These are phyloP conservation scores for Pseudogymnoascus destructans DNA, from an alignment of 2,329 filamentous ascomycete genomes.

Conservation along the genomic window DNA sequence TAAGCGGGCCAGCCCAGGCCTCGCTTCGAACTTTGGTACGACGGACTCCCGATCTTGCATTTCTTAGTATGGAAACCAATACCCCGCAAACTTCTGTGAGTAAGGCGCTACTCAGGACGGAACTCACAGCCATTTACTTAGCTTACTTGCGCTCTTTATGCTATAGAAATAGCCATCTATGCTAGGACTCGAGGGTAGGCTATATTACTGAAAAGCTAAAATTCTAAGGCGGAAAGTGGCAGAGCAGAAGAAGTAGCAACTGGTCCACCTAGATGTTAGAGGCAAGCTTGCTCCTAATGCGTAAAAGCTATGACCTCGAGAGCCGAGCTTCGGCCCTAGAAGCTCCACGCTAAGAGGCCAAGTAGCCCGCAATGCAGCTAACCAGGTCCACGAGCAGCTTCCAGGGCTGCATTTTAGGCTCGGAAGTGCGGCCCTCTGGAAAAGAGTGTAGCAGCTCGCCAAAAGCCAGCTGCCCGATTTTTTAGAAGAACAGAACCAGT, in stretches of 20 bases:
- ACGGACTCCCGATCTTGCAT: not conserved
- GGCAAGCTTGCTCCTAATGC: not conserved
- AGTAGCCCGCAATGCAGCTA: too few species aligned
- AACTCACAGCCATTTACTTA: not conserved
- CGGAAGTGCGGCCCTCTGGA: not conserved
- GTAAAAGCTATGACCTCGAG: not conserved
- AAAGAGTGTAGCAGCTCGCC: not conserved
- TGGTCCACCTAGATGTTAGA: not conserved
- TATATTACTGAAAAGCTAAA: not conserved
- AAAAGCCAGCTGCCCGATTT: not conserved
- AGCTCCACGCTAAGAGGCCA: not conserved
- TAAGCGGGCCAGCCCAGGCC: not conserved
- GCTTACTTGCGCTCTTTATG: not conserved
- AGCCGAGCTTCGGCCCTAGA: not conserved
- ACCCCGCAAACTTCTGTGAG: not conserved
- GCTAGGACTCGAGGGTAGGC: not conserved
- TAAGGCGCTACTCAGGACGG: not conserved
- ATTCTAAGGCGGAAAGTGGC: not conserved
- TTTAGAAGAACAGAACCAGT: not conserved
- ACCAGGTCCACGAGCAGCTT: too few species aligned
- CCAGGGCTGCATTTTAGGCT: not conserved
- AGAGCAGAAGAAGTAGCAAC: not conserved
- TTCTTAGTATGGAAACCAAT: not conserved
- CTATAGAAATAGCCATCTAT: not conserved
- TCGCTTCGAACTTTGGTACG: not conserved